Conservation (phyloP, 495 filamentous ascomycete genomes). For the Patellaria atrata region DNA sequence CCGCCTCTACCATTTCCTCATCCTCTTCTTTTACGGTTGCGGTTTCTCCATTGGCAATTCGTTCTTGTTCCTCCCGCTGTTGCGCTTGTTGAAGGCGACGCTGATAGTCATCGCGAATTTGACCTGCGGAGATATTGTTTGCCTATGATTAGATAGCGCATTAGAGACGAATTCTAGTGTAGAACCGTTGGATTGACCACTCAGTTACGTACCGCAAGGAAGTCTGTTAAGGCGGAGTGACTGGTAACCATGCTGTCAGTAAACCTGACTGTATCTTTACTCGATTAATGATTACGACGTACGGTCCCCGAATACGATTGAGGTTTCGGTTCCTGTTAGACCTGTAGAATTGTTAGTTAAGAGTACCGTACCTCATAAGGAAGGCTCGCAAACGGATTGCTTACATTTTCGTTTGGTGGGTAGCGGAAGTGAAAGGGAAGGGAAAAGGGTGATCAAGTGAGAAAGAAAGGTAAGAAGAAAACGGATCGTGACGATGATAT, state of each 20-base stretch:
- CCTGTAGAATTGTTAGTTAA: no score
- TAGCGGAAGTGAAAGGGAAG: no score
- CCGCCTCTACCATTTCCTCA: constrained; percentile 15
- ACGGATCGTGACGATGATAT: no score
- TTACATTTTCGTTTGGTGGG: no score
- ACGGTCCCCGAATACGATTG: constrained; percentile 51
- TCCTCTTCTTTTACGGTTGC: constrained; percentile 3
- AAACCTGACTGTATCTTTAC: background rate
- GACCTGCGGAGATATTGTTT: constrained; percentile 76
- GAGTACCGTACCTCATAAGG: no score
- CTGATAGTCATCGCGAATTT: constrained; percentile 52
- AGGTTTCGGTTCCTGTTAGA: no score
- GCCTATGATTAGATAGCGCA: constrained; percentile 36
- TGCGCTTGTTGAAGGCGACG: constrained; percentile 21
- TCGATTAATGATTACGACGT: constrained; percentile 21
- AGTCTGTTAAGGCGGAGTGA: constrained; percentile 69
- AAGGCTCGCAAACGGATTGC: no score
- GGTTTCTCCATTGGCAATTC: constrained; percentile 13
- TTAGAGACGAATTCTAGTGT: background rate
- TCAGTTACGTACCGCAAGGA: constrained; percentile 47
- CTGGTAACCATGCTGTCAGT: constrained; percentile 24
- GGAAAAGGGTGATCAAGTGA: no score
- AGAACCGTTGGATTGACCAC: background rate
- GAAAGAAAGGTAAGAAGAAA: no score
- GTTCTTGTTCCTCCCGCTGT: constrained; percentile 9